Base-by-base conservation (phyloP, 2,329 filamentous ascomycete species). In the Aspergillus nomiae region DNA sequence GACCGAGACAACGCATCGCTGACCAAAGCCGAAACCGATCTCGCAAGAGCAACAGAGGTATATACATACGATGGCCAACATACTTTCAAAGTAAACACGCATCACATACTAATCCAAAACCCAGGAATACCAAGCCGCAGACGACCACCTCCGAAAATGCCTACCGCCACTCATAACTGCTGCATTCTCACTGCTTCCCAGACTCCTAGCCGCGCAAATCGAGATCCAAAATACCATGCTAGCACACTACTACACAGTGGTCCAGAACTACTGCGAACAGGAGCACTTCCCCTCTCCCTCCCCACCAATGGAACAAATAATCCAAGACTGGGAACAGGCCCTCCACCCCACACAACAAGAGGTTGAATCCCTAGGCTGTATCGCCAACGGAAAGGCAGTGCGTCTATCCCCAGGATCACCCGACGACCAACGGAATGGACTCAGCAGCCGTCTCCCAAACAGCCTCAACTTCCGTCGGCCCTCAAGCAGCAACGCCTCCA, bases 181-280 rank as follows among this genome's bases (percentile, higher is more conserved):
- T 11, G 85, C 89, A 4, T 92, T 92, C 73, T 89, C 85, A 28
- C 81, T 96, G n/a, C 83, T 94, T 14, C 90, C 91, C 32, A 87
- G 88, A 58, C 81, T 96, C 24, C 83, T 94, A 12, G 84, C 85
- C 46, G 84, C 85, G 41, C 89, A 94, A 71, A 87, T 94, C 51
- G 83, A 90, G 72, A 88, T 93, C 32, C 92, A 94, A 76, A 93
- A 93, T 74, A 86, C 88, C 54, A 82, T 95, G 58, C 86, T 95
- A 6, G 92, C 88, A 0, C 84, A 93, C 65, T 88, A 92, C 69
- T 95, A 95, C 77, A 95, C 92, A 1, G 84, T 88, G 5, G 80
- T 94, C 8, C 88, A 93, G 73, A 87, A 86, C 61, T 95, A 90
- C 76, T 92, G 89, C 68, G 83, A 88, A 68, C 85, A 90, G 34